These are phyloP conservation scores for Paramecium biaurelia DNA, from an alignment of 73 alveolate genomes.

Conservation along the genomic window DNA sequence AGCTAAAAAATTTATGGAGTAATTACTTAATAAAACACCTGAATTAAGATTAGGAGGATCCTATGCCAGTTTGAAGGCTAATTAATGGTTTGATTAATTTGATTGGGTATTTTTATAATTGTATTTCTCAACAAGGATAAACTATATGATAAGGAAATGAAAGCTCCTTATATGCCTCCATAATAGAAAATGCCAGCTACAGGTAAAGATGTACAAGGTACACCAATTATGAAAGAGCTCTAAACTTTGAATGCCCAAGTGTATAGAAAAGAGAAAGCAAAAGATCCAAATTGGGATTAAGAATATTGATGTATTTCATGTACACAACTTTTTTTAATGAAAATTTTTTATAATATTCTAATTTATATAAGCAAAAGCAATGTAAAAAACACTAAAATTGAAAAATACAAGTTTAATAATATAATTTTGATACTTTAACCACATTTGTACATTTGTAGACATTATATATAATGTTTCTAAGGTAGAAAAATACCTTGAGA, in stretches of 20 bases:
- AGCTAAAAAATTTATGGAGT: conserved; percentile 60
- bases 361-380: not conserved
- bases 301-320: conserved; percentile 52
- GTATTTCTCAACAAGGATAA: conserved; percentile 14
- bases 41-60: conserved; percentile 62
- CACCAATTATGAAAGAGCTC: not conserved
- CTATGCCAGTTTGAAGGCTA: conserved; percentile 54
- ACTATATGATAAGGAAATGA: conserved; percentile 54
- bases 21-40: conserved; percentile 48
- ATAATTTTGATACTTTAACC: no score
- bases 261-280: conserved; percentile 58
- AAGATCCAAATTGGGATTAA: conserved; percentile 66
- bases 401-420: no score
- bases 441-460: no score
- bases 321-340: not conserved
- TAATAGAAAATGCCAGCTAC: conserved; percentile 35
- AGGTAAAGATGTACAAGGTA: conserved; percentile 35
- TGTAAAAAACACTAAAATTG: not conserved
- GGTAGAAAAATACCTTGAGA: no score
- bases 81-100: conserved; percentile 56
- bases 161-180: conserved; percentile 60
- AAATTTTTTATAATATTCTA: not conserved
- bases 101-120: conserved; percentile 51
- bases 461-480: no score
- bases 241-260: not conserved